Evolutionary conservation across 2,329 filamentous ascomycete species (phyloP).

Genomic region (Aplosporella prunicola): DNA sequence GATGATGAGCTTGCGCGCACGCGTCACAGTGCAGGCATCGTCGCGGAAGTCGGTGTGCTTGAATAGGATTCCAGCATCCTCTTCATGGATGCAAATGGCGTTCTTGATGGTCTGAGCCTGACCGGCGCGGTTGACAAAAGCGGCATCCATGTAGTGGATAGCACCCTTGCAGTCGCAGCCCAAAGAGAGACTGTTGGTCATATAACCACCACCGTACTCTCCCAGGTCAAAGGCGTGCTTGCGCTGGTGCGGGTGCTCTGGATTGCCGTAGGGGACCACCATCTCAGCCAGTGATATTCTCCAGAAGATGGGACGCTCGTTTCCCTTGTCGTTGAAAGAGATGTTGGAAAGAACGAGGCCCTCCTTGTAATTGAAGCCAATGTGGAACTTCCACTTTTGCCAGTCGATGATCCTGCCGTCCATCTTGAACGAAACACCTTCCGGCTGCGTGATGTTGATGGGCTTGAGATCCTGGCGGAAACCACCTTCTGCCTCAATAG

Average conservation of each 20-base stretch:
- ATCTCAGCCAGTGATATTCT: slow-evolving; percentile 83
- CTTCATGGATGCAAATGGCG: slow-evolving; percentile 90
- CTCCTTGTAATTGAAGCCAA: slow-evolving; percentile 92
- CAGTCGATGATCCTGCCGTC: slow-evolving; percentile 66
- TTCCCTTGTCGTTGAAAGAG: slow-evolving; percentile 75
- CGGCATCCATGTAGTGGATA: slow-evolving; percentile 85
- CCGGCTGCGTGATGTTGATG: slow-evolving; percentile 77
- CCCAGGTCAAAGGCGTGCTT: slow-evolving; percentile 77
- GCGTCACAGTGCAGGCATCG: slow-evolving; percentile 75
- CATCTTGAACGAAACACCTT: slow-evolving; percentile 78
- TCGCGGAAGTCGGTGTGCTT: slow-evolving; percentile 94
- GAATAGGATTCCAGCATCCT: slow-evolving; percentile 84
- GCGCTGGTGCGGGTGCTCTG: slow-evolving; percentile 68
- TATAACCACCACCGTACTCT: slow-evolving; percentile 73
- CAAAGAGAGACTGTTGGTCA: slow-evolving; percentile 68
- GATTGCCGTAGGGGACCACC: slow-evolving; percentile 84
- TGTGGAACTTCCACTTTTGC: slow-evolving; percentile 90
- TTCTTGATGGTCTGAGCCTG: slow-evolving; percentile 78
- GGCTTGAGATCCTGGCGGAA: slow-evolving; percentile 75
- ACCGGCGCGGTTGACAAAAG: slow-evolving; percentile 70
- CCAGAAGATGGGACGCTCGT: slow-evolving; percentile 72
- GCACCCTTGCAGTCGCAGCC: slow-evolving; percentile 83
- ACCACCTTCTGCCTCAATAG: slow-evolving; percentile 63
- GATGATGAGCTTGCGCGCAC: slow-evolving; percentile 75
- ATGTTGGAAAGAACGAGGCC: slow-evolving; percentile 87